phyloP scores from a whole-genome alignment of 2,329 filamentous ascomycete species.

The Pyrenochaeta sp. region DNA sequence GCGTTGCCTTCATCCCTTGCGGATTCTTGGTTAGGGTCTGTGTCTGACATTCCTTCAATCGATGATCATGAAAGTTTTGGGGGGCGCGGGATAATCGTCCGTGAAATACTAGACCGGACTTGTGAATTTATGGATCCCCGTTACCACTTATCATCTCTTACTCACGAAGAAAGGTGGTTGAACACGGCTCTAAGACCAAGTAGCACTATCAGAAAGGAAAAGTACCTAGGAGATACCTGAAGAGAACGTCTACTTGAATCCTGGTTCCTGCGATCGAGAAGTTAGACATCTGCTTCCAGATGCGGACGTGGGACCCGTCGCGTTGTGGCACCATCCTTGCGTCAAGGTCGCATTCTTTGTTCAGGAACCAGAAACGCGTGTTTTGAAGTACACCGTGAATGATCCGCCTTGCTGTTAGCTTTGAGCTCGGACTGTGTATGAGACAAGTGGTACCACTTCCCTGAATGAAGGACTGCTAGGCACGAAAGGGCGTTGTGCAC shows the following conservation, averaged over 20 bases:
- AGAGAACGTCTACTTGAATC: no score
- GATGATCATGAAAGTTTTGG: slow-evolving; percentile 3
- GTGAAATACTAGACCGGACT: no score
- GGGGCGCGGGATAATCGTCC: slow-evolving; percentile 11
- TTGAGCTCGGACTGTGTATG: slow-evolving; percentile 23
- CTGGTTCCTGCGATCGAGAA: slow-evolving; percentile 8
- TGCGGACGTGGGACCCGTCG: slow-evolving; percentile 10
- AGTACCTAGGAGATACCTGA: neutral
- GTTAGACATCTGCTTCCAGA: slow-evolving; percentile 15
- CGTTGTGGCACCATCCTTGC: slow-evolving; percentile 40
- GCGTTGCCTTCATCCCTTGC: slow-evolving; percentile 42
- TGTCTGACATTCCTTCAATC: slow-evolving; percentile 36
- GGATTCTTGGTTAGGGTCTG: slow-evolving; percentile 27
- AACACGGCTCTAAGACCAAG: no score
- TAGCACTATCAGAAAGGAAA: neutral
- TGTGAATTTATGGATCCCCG: no score
- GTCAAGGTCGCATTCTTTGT: slow-evolving; percentile 36
- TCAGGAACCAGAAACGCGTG: slow-evolving; percentile 35
- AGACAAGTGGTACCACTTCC: slow-evolving; percentile 31
- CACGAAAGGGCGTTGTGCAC: slow-evolving; percentile 5
- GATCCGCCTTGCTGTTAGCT: slow-evolving; percentile 24
- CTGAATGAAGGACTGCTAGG: slow-evolving; percentile 2
- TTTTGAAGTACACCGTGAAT: slow-evolving; percentile 22
- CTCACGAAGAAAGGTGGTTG: no score
- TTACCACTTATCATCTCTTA: no score